Percentiles rank a stretch among this genome's conserved stretches.
phyloP scores from a whole-genome alignment of 352 stramenopile genomes.

The Phytopythium aichiense region DNA sequence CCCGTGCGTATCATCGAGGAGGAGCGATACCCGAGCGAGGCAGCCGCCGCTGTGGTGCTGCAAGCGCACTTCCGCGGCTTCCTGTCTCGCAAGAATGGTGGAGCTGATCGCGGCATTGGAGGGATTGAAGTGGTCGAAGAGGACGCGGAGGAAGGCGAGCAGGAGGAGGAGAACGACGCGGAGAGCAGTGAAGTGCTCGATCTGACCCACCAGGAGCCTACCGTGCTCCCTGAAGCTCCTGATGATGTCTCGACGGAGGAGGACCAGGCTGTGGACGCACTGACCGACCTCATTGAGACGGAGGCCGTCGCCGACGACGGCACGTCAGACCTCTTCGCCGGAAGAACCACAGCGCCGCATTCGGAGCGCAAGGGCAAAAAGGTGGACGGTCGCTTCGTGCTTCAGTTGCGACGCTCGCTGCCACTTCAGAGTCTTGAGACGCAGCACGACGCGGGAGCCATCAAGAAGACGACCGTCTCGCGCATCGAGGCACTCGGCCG shows the following conservation, averaged over 20 bases:
- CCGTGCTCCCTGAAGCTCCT: no score
- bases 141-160: slow-evolving; percentile 2
- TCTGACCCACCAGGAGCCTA: background rate
- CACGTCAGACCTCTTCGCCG: background rate
- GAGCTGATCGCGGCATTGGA: background rate
- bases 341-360: background rate
- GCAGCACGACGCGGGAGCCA: background rate
- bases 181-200: slow-evolving; percentile 1
- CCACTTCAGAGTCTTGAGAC: background rate
- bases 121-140: background rate
- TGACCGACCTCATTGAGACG: background rate
- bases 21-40: background rate
- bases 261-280: background rate
- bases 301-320: background rate
- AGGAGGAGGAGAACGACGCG: slow-evolving; percentile 9
- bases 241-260: background rate
- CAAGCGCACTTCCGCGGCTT: slow-evolving; percentile 10
- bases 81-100: slow-evolving; percentile 9
- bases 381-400: background rate
- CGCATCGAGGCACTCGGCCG: background rate
- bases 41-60: slow-evolving; percentile 1
- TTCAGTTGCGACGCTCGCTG: background rate
- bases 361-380: background rate
- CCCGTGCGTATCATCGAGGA: slow-evolving; percentile 4
- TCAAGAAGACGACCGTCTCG: background rate